phyloP scores from a whole-genome alignment of 1,139 yeast species.

The Ogataea hybrid region DNA sequence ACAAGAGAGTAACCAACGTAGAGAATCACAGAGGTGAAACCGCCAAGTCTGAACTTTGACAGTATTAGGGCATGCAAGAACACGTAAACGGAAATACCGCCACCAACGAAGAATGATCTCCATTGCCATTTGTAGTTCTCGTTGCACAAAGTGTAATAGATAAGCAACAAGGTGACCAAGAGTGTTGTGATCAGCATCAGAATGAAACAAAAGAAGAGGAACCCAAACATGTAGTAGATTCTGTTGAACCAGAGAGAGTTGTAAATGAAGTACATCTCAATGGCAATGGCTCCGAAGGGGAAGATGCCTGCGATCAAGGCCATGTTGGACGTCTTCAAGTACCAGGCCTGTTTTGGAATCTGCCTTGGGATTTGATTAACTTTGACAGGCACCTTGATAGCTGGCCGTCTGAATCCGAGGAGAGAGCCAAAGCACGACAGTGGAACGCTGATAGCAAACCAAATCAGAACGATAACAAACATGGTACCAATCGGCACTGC shows the following conservation, averaged over 20 bases:
- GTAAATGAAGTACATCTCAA: constrained; percentile 86
- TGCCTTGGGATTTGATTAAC: constrained; percentile 96
- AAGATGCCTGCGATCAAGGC: constrained; percentile 81
- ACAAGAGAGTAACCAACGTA: constrained; percentile 85
- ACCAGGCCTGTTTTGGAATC: constrained; percentile 89
- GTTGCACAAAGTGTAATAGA: constrained; percentile 81
- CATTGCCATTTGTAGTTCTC: constrained; percentile 98
- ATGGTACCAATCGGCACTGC: constrained; percentile 94
- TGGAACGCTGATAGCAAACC: constrained; percentile 88
- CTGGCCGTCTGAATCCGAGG: constrained; percentile 64
- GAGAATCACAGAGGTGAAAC: constrained; percentile 71
- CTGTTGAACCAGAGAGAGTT: constrained; percentile 93
- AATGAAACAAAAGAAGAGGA: constrained; percentile 81
- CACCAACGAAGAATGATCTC: constrained; percentile 86
- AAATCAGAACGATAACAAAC: constrained; percentile 73
- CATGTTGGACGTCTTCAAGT: constrained; percentile 64
- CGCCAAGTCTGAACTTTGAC: constrained; percentile 67
- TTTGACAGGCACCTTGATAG: constrained; percentile 70
- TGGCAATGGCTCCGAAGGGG: constrained; percentile 94
- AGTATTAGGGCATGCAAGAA: constrained; percentile 80
- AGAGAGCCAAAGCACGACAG: constrained; percentile 78
- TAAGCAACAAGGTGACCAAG: constrained; percentile 74
- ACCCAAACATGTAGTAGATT: constrained; percentile 96
- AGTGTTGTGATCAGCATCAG: constrained; percentile 82
- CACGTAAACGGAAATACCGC: constrained; percentile 84